Evolutionary conservation across 2,329 filamentous ascomycete genomes (phyloP).

Genomic region (Davidsoniella neocaledoniae): DNA sequence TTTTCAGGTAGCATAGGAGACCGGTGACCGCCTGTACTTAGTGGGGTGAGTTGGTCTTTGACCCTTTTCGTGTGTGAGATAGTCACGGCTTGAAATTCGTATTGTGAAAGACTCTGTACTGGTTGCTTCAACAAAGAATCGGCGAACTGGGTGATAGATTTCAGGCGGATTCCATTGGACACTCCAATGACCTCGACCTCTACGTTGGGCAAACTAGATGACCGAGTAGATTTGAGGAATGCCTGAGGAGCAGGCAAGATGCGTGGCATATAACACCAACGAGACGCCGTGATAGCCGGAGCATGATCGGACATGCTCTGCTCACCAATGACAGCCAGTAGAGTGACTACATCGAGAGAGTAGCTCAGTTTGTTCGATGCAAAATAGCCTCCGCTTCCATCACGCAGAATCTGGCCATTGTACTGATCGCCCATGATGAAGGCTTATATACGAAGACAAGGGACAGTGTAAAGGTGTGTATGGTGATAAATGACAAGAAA

Average conservation of each 20-base stretch:
- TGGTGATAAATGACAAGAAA: conserved; percentile 9
- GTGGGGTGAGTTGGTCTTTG: neutral
- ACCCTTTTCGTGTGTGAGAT: conserved; percentile 28
- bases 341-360: conserved; percentile 44
- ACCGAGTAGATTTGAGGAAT: conserved; percentile 38
- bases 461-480: neutral
- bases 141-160: conserved; percentile 43
- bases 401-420: conserved; percentile 10
- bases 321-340: conserved; percentile 47
- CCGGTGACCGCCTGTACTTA: neutral
- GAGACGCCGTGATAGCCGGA: conserved; percentile 41
- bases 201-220: conserved; percentile 36
- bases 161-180: conserved; percentile 35
- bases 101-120: conserved; percentile 27
- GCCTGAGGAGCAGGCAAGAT: conserved; percentile 46
- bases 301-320: conserved; percentile 39
- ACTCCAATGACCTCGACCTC: conserved; percentile 41
- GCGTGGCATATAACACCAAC: conserved; percentile 39
- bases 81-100: conserved; percentile 30
- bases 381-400: conserved; percentile 22
- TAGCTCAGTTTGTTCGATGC: conserved; percentile 28
- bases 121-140: conserved; percentile 19
- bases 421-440: neutral
- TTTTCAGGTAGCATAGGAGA: too few species aligned
- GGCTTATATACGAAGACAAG: neutral